Evolutionary conservation across 2,329 filamentous ascomycete genomes (phyloP), one percentile per base, ranked within the genome.

Genomic region (Pseudomassariella vexata): DNA sequence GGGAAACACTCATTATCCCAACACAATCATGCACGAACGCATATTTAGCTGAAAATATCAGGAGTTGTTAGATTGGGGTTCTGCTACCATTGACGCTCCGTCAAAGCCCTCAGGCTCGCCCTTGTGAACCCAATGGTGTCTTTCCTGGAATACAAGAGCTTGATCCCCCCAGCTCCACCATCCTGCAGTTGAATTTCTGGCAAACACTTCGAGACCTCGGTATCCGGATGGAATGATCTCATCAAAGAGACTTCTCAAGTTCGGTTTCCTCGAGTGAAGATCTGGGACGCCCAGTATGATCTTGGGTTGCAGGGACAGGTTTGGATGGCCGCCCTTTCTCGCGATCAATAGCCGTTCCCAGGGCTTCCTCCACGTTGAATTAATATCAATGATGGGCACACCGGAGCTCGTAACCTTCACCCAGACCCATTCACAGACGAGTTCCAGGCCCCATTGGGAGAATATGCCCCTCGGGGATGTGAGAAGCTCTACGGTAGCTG

Each of bases 151-250:
- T 39, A 73, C 74, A 36, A 86, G 55, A 7, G 75, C 79, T 47
- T 90, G 79, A 44, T 88, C 70, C 3, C 85, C 85, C 83, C 82
- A 89, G 18, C 73, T 73, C 71, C 79, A 84, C 85, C 85, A 90
- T 0, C 82, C 82, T 6, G 76, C 69, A 2, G 84, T 85, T 26
- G 87, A 58, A 50, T 82, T 77, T 35, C 85, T 68, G 2, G 84
- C 82, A 59, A 90, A 92, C 2, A 89, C 65, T 56, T 92, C 85
- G n/a, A 89, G 60, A 3, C 72, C 82, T 11, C 52, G 49, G 44
- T 76, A 80, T 3, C 62, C 54, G 3, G 48, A 42, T 1, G 63
- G 62, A 18, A 85, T 47, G n/a, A 78, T 46, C 4, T 66, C 58
- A 33, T 72, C 66, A 29, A 87, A 71, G 15, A 85, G 44, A 3